A percentile compares a stretch with the other conserved stretches of the same genome.
phyloP scores from a whole-genome alignment of 169 alveolate species.

The Perkinsus olseni region DNA sequence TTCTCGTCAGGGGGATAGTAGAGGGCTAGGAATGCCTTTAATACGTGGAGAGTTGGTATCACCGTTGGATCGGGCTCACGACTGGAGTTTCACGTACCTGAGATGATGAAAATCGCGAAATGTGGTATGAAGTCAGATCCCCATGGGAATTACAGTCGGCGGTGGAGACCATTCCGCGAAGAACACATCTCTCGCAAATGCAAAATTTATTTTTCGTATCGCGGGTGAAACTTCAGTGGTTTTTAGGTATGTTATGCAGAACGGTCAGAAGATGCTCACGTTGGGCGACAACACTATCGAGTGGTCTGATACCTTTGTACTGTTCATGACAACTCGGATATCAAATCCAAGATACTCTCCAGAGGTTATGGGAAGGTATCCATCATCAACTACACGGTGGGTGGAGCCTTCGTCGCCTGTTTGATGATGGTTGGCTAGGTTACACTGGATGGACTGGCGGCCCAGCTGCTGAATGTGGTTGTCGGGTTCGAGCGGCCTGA shows the following conservation, averaged over 20 bases:
- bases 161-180: too few species aligned
- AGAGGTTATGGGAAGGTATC: conserved; percentile 82
- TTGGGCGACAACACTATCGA: conserved; percentile 53
- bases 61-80: too few species aligned
- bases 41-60: too few species aligned
- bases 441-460: conserved; percentile 70
- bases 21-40: too few species aligned
- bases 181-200: too few species aligned
- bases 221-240: too few species aligned
- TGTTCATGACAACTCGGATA: conserved; percentile 80
- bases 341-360: conserved; percentile 86
- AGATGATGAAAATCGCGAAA: too few species aligned
- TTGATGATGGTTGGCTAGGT: conserved; percentile 32
- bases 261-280: conserved; percentile 62
- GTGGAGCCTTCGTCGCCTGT: background rate
- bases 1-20: too few species aligned
- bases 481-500: conserved; percentile 87
- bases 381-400: conserved; percentile 63
- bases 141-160: too few species aligned
- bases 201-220: too few species aligned
- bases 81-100: too few species aligned
- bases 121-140: too few species aligned
- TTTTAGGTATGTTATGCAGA: background rate
- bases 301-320: conserved; percentile 57
- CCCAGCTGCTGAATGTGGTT: conserved; percentile 79